phyloP scores from a whole-genome alignment of 306 rosid genomes.

The Prunus fruticosa region DNA sequence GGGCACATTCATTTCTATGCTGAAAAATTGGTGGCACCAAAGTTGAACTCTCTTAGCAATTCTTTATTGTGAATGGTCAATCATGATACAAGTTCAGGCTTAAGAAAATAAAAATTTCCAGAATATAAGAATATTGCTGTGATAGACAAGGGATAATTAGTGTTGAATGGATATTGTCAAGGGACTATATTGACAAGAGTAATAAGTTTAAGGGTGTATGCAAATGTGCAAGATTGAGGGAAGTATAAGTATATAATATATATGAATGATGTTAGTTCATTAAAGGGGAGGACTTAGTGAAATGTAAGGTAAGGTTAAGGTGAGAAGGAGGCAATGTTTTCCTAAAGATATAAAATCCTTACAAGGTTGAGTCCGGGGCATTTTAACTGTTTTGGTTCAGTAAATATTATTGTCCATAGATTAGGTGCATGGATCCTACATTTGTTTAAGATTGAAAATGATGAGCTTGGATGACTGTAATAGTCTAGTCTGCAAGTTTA shows the following conservation, averaged over 20 bases:
- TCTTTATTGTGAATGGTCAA: too few relatives aligned
- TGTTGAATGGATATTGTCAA: not conserved
- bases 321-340: not conserved
- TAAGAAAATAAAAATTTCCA: too few relatives aligned
- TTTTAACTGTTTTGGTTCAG: not conserved
- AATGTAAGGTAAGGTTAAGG: not conserved
- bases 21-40: not conserved
- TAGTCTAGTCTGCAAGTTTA: not conserved
- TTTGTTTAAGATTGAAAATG: not conserved
- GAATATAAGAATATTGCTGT: too few relatives aligned
- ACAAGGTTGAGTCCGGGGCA: not conserved
- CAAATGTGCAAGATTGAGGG: too few relatives aligned
- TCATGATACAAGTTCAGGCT: too few relatives aligned
- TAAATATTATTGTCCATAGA: not conserved
- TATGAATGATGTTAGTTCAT: not conserved
- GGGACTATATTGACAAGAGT: not conserved
- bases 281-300: not conserved
- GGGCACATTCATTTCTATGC: not conserved
- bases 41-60: not conserved
- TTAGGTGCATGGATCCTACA: not conserved
- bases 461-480: not conserved
- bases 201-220: too few relatives aligned
- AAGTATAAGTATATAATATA: too few relatives aligned
- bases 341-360: not conserved
- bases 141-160: too few relatives aligned